These are phyloP conservation scores for Cladosporium cucumerinum DNA, from an alignment of 2,329 filamentous ascomycete genomes.

Conservation along the genomic window DNA sequence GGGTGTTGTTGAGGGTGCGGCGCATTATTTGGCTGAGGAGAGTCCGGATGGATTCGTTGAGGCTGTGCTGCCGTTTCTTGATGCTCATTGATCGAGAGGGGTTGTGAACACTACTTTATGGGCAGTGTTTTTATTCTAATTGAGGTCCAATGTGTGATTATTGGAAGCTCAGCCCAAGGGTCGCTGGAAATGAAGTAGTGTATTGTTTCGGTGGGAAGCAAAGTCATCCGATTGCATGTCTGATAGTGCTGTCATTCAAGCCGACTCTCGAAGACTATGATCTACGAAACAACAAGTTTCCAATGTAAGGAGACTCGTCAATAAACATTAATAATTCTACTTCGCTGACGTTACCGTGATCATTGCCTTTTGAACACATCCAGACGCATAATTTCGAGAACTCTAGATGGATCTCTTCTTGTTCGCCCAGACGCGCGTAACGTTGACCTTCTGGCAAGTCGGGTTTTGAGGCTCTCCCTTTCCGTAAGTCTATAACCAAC, in stretches of 20 bases:
- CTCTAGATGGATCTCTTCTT: not conserved
- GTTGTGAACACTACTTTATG: too few relatives aligned
- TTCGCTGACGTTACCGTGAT: not conserved
- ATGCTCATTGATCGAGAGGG: not conserved
- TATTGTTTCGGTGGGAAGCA: not conserved
- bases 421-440: constrained; percentile 24
- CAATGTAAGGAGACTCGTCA: not conserved
- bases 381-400: not conserved
- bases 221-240: not conserved
- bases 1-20: constrained; percentile 23
- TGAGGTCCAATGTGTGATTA: too few relatives aligned
- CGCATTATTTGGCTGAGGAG: constrained; percentile 35
- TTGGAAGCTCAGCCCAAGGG: too few relatives aligned
- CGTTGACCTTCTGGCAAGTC: constrained; percentile 43
- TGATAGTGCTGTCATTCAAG: not conserved
- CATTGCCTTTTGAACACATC: not conserved
- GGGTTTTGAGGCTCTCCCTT: constrained; percentile 43
- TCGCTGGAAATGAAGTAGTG: too few relatives aligned
- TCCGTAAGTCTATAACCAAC: constrained; percentile 31
- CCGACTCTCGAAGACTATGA: not conserved
- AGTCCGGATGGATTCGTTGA: constrained; percentile 36
- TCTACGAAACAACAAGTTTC: not conserved
- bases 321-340: not conserved
- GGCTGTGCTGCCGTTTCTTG: constrained; percentile 27
- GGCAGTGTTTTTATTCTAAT: not conserved